Base-by-base conservation (phyloP, 1,284 basidiomycete species). In the Ganoderma sinense region DNA sequence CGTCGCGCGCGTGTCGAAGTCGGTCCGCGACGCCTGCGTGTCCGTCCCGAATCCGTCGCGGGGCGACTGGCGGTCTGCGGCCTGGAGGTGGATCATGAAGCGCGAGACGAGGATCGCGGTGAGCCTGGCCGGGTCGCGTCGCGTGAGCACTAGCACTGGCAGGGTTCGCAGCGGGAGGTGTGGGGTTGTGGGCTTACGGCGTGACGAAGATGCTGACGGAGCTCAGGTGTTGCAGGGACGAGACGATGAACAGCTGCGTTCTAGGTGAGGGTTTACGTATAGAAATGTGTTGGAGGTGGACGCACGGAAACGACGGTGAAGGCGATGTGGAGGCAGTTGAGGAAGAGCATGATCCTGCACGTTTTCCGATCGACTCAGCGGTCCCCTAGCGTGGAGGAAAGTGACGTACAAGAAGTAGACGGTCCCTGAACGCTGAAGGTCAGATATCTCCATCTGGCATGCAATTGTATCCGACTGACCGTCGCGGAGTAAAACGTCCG, bases 91-190 rank as follows among this genome's bases (percentile, higher is more conserved):
- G 29, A 63, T 45, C 18, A 63, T 45, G 45, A 63, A 63, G 62
- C 62, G 62, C 23, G 62, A 63, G 7, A 63, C 33, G 43, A 63
- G 62, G 41, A 63, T 51, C 62, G 45, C 62, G 16, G 45, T 63
- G 29, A 63, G 23, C 14, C 62, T 63, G 31, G 4, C 51, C 6
- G 14, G 18, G 33, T 33, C 11, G 55, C 55, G n/a, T 23, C n/a
- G 26, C 4, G 14, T 55, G 16, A 10, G n/a, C 11, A 14, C n/a
- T n/a, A n/a, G n/a, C n/a, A n/a, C n/a, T n/a, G n/a, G n/a, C n/a
- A n/a, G n/a, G n/a, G n/a, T n/a, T n/a, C n/a, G n/a, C n/a, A n/a
- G n/a, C n/a, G n/a, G n/a, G n/a, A n/a, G n/a, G n/a, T n/a, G 55
- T 31, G 18, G 2, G 31, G 16, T 1, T 1, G 18, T 10, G 14